Evolutionary conservation across 2,329 filamentous ascomycete species (phyloP).

Genomic region (Trichoderma lentiforme): DNA sequence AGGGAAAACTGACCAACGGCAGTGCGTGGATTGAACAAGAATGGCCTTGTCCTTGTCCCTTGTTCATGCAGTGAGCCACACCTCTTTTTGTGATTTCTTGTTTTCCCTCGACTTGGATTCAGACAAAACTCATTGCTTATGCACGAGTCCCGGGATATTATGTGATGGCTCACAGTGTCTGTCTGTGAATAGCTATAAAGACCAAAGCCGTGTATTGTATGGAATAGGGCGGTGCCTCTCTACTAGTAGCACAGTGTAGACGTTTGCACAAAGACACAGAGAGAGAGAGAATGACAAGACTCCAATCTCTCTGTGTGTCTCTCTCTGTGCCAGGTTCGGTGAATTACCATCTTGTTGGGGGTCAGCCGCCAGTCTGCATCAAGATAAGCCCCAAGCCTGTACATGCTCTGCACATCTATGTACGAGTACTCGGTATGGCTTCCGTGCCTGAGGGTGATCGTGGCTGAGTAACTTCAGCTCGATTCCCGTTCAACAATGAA

Average conservation of each 20-base stretch:
- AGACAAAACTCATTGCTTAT: neutral
- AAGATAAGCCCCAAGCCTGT: neutral
- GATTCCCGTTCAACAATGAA: neutral
- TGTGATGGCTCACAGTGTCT: neutral
- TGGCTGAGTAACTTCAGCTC: neutral
- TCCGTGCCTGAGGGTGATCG: neutral
- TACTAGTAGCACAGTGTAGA: neutral
- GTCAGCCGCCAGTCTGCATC: slow-evolving; percentile 7
- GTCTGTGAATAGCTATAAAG: neutral
- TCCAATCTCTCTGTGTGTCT: neutral
- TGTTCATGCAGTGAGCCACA: neutral
- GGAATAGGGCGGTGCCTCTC: neutral
- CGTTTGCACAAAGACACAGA: too few species aligned
- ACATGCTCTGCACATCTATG: neutral
- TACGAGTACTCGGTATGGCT: neutral
- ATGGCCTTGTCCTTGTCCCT: neutral
- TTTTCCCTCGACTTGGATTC: neutral
- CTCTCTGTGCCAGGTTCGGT: neutral
- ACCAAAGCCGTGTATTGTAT: neutral
- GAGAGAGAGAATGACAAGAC: neutral
- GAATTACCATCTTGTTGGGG: slow-evolving; percentile 2
- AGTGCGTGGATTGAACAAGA: neutral
- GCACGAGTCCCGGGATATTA: neutral
- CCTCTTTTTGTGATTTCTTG: neutral
- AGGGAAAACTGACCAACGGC: neutral